Evolutionary conservation across 805 yeast species (phyloP).

Genomic region (Spathaspora passalidarum): DNA sequence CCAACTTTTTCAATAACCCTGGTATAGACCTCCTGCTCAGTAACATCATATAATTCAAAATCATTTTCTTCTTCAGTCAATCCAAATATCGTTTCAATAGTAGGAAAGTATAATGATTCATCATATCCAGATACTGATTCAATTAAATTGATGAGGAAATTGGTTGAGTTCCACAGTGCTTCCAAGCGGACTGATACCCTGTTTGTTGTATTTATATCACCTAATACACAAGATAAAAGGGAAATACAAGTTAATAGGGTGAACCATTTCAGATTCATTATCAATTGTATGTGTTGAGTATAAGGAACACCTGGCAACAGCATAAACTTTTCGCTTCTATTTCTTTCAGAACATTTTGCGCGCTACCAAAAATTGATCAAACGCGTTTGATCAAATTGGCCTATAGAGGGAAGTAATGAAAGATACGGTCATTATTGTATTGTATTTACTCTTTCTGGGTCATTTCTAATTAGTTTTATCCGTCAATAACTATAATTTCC

Average conservation of each 20-base stretch:
- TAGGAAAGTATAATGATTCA: constrained; percentile 32
- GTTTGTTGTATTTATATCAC: background rate
- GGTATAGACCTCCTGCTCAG: constrained; percentile 8
- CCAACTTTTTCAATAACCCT: constrained; percentile 5
- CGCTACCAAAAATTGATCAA: too few relatives aligned
- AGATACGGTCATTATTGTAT: too few relatives aligned
- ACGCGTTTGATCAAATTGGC: too few relatives aligned
- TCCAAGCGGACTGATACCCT: constrained; percentile 9
- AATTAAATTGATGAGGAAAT: constrained; percentile 40
- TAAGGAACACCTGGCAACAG: background rate
- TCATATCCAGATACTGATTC: constrained; percentile 39
- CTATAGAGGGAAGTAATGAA: too few relatives aligned
- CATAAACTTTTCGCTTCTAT: too few relatives aligned
- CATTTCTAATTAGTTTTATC: background rate
- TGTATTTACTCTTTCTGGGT: too few relatives aligned
- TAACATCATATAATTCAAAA: constrained; percentile 6
- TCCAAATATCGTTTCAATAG: constrained; percentile 19
- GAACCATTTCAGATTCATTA: background rate
- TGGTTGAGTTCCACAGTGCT: constrained; percentile 40
- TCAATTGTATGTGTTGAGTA: background rate
- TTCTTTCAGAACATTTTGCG: too few relatives aligned
- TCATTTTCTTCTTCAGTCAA: constrained; percentile 13
- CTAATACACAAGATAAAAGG: background rate
- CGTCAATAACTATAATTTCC: constrained; percentile 23
- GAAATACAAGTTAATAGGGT: background rate